Evolutionary conservation across 2,329 filamentous ascomycete genomes (phyloP).

Genomic region (Aspergillus uvarum): DNA sequence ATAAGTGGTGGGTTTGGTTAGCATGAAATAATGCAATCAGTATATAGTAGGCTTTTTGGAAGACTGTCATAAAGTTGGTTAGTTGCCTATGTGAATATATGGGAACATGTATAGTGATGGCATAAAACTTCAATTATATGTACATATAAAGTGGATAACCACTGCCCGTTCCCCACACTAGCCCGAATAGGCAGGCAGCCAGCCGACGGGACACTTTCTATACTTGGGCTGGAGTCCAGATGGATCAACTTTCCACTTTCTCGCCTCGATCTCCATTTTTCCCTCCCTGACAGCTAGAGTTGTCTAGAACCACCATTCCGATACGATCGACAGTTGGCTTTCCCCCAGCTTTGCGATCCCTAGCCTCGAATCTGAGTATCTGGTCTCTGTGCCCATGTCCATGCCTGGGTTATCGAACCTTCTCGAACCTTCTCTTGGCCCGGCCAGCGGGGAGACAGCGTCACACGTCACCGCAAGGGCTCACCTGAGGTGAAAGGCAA

Average conservation of each 20-base stretch:
- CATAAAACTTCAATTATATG: no score
- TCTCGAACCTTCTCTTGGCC: constrained; percentile 39
- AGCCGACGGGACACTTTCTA: no score
- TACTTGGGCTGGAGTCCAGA: no score
- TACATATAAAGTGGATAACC: no score
- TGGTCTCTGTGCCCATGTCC: neutral
- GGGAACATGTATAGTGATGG: no score
- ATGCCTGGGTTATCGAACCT: constrained; percentile 26
- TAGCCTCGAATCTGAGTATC: neutral
- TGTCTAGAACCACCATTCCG: neutral
- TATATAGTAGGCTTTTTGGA: no score
- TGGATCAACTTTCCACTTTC: neutral
- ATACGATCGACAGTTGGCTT: neutral
- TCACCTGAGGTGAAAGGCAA: constrained; percentile 16
- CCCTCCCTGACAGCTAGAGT: neutral
- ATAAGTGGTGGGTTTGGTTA: no score
- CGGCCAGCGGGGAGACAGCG: constrained; percentile 20
- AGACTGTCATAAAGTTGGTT: no score
- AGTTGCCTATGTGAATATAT: no score
- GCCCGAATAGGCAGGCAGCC: no score
- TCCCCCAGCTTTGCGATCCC: neutral
- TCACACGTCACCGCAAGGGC: constrained; percentile 34
- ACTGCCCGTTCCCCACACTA: no score
- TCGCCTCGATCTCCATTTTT: neutral
- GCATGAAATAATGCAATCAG: no score